Conservation (phyloP, 495 filamentous ascomycete genomes). For the Hyaloscypha variabilis region DNA sequence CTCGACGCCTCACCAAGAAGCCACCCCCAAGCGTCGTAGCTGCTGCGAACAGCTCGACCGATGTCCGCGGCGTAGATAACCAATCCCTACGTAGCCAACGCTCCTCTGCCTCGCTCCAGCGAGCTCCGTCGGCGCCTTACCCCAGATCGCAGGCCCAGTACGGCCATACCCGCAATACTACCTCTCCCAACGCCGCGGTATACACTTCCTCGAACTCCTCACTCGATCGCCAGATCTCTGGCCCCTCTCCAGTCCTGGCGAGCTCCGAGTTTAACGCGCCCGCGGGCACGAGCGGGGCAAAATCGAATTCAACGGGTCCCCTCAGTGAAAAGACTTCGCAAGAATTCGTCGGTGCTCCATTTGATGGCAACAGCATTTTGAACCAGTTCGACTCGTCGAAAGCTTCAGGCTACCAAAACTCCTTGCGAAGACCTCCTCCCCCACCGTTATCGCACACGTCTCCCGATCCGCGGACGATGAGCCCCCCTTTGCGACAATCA, state of each 20-base stretch:
- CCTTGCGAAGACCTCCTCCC: slow-evolving; percentile 50
- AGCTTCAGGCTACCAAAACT: slow-evolving; percentile 50
- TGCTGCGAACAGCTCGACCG: slow-evolving; percentile 17
- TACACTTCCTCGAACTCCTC: slow-evolving; percentile 47
- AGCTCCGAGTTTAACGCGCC: slow-evolving; percentile 44
- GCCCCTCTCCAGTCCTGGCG: slow-evolving; percentile 49
- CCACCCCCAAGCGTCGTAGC: slow-evolving; percentile 44
- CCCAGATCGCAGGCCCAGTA: slow-evolving; percentile 44
- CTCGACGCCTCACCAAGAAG: slow-evolving; percentile 58
- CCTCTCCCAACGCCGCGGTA: slow-evolving; percentile 38
- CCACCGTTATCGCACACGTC: slow-evolving; percentile 59
- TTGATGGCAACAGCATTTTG: slow-evolving; percentile 70
- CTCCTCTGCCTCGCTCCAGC: slow-evolving; percentile 61
- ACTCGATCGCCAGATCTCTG: slow-evolving; percentile 35
- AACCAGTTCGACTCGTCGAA: slow-evolving; percentile 69
- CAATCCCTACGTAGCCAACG: slow-evolving; percentile 55
- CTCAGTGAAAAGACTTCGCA: slow-evolving; percentile 66
- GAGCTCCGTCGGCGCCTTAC: slow-evolving; percentile 71
- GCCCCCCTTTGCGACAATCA: slow-evolving; percentile 73
- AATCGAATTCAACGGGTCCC: slow-evolving; percentile 39
- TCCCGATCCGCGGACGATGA: slow-evolving; percentile 57
- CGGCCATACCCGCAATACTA: slow-evolving; percentile 36
- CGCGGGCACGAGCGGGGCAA: slow-evolving; percentile 19
- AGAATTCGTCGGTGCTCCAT: slow-evolving; percentile 70
- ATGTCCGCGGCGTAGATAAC: slow-evolving; percentile 42